Conservation (phyloP, 305 asterid species). For the Fraxinus albicans region DNA sequence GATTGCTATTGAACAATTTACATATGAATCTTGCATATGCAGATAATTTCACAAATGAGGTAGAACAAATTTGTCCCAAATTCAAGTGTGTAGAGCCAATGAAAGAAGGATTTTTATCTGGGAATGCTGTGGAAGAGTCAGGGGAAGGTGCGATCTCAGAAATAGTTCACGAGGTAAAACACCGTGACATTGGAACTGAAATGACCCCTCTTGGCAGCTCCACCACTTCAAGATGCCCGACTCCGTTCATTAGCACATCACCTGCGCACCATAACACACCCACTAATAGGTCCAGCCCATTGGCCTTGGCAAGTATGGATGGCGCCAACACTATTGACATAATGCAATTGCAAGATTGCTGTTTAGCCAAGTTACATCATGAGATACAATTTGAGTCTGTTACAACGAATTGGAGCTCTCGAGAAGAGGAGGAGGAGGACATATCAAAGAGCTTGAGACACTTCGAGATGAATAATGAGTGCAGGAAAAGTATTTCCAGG, state of each 20-base stretch:
- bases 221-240: slow-evolving; percentile 88
- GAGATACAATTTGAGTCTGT: slow-evolving; percentile 55
- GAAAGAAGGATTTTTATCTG: slow-evolving; percentile 71
- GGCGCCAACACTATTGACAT: slow-evolving; percentile 49
- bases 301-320: slow-evolving; percentile 33
- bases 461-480: slow-evolving; percentile 67
- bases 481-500: slow-evolving; percentile 59
- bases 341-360: slow-evolving; percentile 62
- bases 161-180: slow-evolving; percentile 47
- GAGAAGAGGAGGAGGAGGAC: slow-evolving; percentile 96
- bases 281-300: slow-evolving; percentile 70
- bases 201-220: slow-evolving; percentile 96
- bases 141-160: slow-evolving; percentile 33
- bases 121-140: slow-evolving; percentile 33
- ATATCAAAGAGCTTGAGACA: slow-evolving; percentile 93
- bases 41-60: slow-evolving; percentile 80
- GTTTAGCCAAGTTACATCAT: slow-evolving; percentile 62
- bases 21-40: slow-evolving; percentile 32
- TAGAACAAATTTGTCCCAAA: slow-evolving; percentile 31
- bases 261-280: slow-evolving; percentile 93
- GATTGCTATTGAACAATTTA: background rate
- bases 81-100: slow-evolving; percentile 56
- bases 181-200: slow-evolving; percentile 87
- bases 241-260: slow-evolving; percentile 73
- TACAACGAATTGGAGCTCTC: slow-evolving; percentile 79